Conservation (phyloP, 352 stramenopile genomes). For the Phytophthora macrochlamydospora region DNA sequence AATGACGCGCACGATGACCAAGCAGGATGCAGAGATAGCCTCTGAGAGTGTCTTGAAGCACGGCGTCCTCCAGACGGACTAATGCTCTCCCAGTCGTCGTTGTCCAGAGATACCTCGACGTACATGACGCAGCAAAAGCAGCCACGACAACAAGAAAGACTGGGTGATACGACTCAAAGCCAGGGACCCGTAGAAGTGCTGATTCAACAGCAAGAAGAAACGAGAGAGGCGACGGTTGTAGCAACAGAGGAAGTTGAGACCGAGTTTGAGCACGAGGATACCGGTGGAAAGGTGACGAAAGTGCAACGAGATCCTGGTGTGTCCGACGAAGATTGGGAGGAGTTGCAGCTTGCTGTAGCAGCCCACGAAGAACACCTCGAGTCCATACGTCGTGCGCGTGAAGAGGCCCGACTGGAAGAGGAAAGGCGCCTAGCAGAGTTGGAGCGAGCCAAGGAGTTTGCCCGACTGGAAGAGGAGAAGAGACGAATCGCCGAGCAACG, state of each 20-base stretch:
- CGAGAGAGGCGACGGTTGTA: conserved; percentile 1
- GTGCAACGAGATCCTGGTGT: conserved; percentile 53
- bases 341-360: conserved; percentile 67
- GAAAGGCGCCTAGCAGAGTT: conserved; percentile 8
- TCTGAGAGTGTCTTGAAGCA: conserved; percentile 36
- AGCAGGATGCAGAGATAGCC: conserved; percentile 46
- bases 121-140: conserved; percentile 6
- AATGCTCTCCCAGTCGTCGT: conserved; percentile 33
- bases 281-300: conserved; percentile 19
- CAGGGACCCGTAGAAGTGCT: conserved; percentile 8
- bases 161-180: conserved; percentile 6
- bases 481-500: conserved; percentile 18
- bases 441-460: conserved; percentile 9
- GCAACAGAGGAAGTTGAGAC: conserved; percentile 14
- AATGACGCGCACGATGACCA: conserved; percentile 53
- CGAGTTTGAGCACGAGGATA: conserved; percentile 16
- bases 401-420: conserved; percentile 4
- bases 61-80: conserved; percentile 43
- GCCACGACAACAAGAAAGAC: background rate
- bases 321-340: conserved; percentile 68
- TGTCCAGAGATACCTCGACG: conserved; percentile 4
- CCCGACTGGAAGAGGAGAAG: conserved; percentile 7
- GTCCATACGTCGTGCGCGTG: conserved; percentile 34
- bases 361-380: conserved; percentile 44
- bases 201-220: conserved; percentile 16